Base-by-base conservation (phyloP, 176 grass and related monocot genomes). In the Phoenix roebelenii region DNA sequence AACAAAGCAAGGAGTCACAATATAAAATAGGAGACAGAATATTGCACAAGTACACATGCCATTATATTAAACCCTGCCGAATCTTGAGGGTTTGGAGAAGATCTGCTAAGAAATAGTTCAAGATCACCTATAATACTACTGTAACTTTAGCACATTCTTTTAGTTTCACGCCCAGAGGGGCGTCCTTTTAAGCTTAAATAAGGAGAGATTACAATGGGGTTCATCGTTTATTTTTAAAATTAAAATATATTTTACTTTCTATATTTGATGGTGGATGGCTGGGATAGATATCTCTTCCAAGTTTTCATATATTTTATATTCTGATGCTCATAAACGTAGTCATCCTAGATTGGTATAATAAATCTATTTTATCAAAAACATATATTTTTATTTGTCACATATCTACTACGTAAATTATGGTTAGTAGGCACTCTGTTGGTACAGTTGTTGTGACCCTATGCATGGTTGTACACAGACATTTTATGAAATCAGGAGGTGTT, bases 21-120 rank as follows among this genome's bases (percentile, higher is more conserved):
- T 4, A 17, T 32, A 22, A 22, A 19, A 25, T n/a, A 12, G 35
- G 35, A 39, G 35, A 28, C 16, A 48, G 16, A 54, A 61, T 18
- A 26, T 26, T 29, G 7, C 17, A 16, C 18, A 55, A 20, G 39
- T 54, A 72, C 55, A 72, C 72, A 67, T 63, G 67, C 49, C 63
- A 52, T 65, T 68, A 58, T 23, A 55, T 58, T 53, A 71, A 71
- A 49, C 18, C 12, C 23, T 17, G 25, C 53, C 29, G 69, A 76
- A 76, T 80, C 77, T 80, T 44, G 66, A 67, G 72, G 23, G 16
- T 57, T 53, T 61, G 50, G 72, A 69, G 73, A 1, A 70, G 77
- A 85, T 85, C 77, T 85, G 55, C 29, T 22, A 24, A 10, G 50
- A 16, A 61, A 50, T 87, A 39, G 15, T 82, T 76, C 76, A 88